These are phyloP conservation scores for Fusarium buharicum DNA, from an alignment of 2,329 filamentous ascomycete genomes.

Conservation along the genomic window DNA sequence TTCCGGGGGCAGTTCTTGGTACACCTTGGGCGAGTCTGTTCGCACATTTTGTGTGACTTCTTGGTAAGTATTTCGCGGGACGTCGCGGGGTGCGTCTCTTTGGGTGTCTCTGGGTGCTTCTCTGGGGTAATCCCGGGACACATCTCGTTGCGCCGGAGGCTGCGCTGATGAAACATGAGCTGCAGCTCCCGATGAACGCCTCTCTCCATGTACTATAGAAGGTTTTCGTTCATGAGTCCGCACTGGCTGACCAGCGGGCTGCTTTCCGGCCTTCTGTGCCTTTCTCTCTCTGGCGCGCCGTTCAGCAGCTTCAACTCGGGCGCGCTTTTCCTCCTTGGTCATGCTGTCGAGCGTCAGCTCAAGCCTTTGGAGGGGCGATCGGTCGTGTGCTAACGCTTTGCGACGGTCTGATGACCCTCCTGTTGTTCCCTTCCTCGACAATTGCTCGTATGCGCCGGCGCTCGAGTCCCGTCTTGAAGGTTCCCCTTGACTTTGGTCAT, in stretches of 20 bases:
- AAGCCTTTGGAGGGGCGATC: slow-evolving; percentile 91
- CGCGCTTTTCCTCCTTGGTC: slow-evolving; percentile 94
- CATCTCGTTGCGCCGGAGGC: slow-evolving; percentile 27
- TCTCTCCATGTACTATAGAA: slow-evolving; percentile 30
- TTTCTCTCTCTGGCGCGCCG: slow-evolving; percentile 72
- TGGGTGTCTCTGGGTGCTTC: slow-evolving; percentile 27
- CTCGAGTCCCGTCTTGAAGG: slow-evolving; percentile 40
- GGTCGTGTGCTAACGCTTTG: slow-evolving; percentile 77
- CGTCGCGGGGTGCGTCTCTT: slow-evolving; percentile 15
- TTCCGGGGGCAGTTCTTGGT: slow-evolving; percentile 29
- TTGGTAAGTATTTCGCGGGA: slow-evolving; percentile 18
- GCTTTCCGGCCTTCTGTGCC: slow-evolving; percentile 52
- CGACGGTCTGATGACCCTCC: slow-evolving; percentile 57
- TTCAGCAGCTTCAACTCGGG: slow-evolving; percentile 85
- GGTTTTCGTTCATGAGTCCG: slow-evolving; percentile 42
- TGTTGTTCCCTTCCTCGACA: slow-evolving; percentile 54
- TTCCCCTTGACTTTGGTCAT: slow-evolving; percentile 36
- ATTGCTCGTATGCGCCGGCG: slow-evolving; percentile 34
- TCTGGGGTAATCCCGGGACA: slow-evolving; percentile 22
- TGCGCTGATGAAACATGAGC: slow-evolving; percentile 29
- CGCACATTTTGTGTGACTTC: slow-evolving; percentile 26
- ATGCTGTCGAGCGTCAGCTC: slow-evolving; percentile 91
- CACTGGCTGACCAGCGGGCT: slow-evolving; percentile 32
- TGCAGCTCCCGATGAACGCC: slow-evolving; percentile 24
- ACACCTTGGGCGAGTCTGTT: slow-evolving; percentile 27